Evolutionary conservation across 331 rosid species (phyloP), one percentile per base, ranked within the genome.

Genomic region (Acacia concinna): DNA sequence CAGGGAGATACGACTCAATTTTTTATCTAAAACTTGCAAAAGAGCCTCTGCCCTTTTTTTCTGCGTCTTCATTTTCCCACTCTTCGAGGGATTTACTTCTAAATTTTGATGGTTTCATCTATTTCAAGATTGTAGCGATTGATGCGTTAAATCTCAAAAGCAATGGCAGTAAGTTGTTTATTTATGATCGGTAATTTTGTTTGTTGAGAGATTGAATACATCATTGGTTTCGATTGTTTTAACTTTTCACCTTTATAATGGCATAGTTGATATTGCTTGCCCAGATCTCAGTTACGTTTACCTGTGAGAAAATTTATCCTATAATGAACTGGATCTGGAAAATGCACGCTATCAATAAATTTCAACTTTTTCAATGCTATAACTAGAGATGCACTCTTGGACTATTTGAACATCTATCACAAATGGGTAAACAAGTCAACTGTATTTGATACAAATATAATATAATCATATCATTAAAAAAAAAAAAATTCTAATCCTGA

Each of bases 131-230:
- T 20, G 43, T 65, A 27, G 78, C 67, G 30, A 35, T 10, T 1
- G 4, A 56, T 28, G 69, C 47, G 44, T 52, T 49, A 32, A 82
- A 74, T 81, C 81, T 60, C 49, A 32, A 78, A 25, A 69, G 18
- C 71, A 52, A 81, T 68, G 59, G 65, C 87, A 69, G 87, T 84
- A 77, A 77, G 78, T 57, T 20, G 38, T 8, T 35, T 30, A 0
- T 4, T 3, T 30, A 2, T 59, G 1, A 20, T 51, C 10, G 11
- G 13, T 20, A 52, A 21, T 68, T 43, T 10, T 46, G 66, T 70
- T 34, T 34, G 27, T 35, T 43, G 31, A 62, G 8, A 37, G 5
- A n/a, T 46, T 71, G 75, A 28, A 28, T 44, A 9, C 13, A 3
- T 10, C 25, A 10, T 71, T 52, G 64, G 47, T 31, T 72, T 71